Percentiles rank a stretch among this genome's conserved stretches.
Evolutionary conservation across 805 yeast species (phyloP).

Genomic region (Saccharomyces mikatae): DNA sequence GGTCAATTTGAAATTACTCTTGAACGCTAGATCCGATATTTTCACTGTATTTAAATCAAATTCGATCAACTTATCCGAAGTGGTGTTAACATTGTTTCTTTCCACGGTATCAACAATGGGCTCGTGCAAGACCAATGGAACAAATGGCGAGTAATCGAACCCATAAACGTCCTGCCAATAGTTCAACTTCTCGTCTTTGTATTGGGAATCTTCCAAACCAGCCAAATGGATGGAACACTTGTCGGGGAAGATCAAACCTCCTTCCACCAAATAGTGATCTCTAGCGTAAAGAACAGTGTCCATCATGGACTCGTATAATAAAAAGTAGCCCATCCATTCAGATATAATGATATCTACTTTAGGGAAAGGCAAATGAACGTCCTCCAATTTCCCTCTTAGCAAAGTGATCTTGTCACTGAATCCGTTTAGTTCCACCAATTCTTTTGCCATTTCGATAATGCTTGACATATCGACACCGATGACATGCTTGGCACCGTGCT

Average conservation of each 20-base stretch:
- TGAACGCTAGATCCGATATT: slow-evolving; percentile 73
- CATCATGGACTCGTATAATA: slow-evolving; percentile 93
- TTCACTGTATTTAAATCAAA: slow-evolving; percentile 86
- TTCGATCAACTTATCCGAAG: slow-evolving; percentile 60
- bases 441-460: slow-evolving; percentile 92
- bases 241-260: slow-evolving; percentile 92
- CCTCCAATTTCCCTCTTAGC: slow-evolving; percentile 89
- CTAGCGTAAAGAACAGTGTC: slow-evolving; percentile 93
- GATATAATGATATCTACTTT: slow-evolving; percentile 90
- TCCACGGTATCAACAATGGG: slow-evolving; percentile 96
- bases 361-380: slow-evolving; percentile 73
- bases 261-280: slow-evolving; percentile 68
- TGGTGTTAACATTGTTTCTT: slow-evolving; percentile 64
- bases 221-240: slow-evolving; percentile 85
- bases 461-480: slow-evolving; percentile 96
- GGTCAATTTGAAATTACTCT: slow-evolving; percentile 55
- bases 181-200: slow-evolving; percentile 82
- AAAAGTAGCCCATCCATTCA: slow-evolving; percentile 99
- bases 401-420: slow-evolving; percentile 78
- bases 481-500: slow-evolving; percentile 98
- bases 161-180: slow-evolving; percentile 98
- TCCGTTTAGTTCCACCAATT: slow-evolving; percentile 79
- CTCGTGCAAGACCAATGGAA: slow-evolving; percentile 77
- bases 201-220: slow-evolving; percentile 86
- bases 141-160: slow-evolving; percentile 88